Conservation (phyloP, 1,284 basidiomycete species). For the Neotropicomus parvogracilis region DNA sequence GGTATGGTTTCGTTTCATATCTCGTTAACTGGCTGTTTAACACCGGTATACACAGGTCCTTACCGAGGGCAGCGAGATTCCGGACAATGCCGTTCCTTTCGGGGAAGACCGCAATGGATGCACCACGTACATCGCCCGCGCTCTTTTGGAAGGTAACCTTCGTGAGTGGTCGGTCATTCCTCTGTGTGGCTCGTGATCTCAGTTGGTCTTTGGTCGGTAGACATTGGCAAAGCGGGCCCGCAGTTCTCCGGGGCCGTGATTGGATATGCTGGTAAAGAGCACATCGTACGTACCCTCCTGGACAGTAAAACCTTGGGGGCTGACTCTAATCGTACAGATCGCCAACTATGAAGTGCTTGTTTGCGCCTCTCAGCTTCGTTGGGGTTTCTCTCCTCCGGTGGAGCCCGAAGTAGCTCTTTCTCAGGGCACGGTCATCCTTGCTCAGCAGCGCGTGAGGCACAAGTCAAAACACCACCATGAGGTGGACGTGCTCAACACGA, state of each 20-base stretch:
- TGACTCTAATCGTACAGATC: constrained; percentile 21
- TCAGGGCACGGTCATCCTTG: constrained; percentile 33
- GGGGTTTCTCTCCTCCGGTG: constrained; percentile 27
- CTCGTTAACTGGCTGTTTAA: not conserved
- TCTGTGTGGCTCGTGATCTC: not conserved
- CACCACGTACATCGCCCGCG: constrained; percentile 32
- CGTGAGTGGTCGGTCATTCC: constrained; percentile 17
- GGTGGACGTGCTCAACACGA: constrained; percentile 25
- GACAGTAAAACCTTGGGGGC: not conserved
- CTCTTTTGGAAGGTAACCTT: constrained; percentile 30
- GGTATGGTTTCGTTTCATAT: constrained; percentile 11
- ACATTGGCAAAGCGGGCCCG: constrained; percentile 29
- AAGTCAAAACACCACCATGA: constrained; percentile 9
- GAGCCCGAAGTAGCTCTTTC: constrained; percentile 13
- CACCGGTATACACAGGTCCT: constrained; percentile 20
- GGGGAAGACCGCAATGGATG: constrained; percentile 32
- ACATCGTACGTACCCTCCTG: constrained; percentile 16
- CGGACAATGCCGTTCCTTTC: constrained; percentile 33
- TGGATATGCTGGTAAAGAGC: constrained; percentile 30
- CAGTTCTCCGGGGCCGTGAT: constrained; percentile 29
- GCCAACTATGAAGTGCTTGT: constrained; percentile 32
- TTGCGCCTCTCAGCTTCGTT: constrained; percentile 33
- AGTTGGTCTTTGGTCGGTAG: constrained; percentile 10
- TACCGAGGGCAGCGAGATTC: constrained; percentile 30
- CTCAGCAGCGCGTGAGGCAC: constrained; percentile 24